phyloP scores from a whole-genome alignment of 2,329 filamentous ascomycete genomes.

The Diplodia mutila region DNA sequence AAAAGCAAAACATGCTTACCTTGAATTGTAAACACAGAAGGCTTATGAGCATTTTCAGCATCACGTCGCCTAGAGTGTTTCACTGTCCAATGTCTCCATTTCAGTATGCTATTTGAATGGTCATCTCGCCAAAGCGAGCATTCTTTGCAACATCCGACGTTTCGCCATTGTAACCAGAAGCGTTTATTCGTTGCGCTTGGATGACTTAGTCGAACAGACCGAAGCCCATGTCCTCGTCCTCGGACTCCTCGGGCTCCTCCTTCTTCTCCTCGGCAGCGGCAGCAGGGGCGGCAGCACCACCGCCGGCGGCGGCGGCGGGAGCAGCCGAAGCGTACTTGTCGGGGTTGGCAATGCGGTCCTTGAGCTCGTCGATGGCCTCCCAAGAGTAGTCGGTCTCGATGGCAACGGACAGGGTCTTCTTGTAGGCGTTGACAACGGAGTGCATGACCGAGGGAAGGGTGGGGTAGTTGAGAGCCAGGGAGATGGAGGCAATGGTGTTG shows the following conservation, averaged over 20 bases:
- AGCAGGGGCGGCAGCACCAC: slow-evolving; percentile 55
- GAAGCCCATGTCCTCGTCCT: slow-evolving; percentile 59
- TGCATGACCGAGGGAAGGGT: slow-evolving; percentile 95
- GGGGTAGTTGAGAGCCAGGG: slow-evolving; percentile 91
- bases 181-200: background rate
- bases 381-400: slow-evolving; percentile 89
- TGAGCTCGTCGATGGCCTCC: slow-evolving; percentile 95
- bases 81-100: slow-evolving; percentile 33
- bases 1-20: slow-evolving; percentile 41
- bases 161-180: background rate
- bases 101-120: slow-evolving; percentile 37
- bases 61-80: slow-evolving; percentile 29
- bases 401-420: slow-evolving; percentile 91
- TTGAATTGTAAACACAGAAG: slow-evolving; percentile 32
- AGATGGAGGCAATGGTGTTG: slow-evolving; percentile 84
- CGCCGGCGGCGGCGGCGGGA: slow-evolving; percentile 66
- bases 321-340: slow-evolving; percentile 89
- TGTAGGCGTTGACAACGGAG: slow-evolving; percentile 96
- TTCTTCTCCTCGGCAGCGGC: slow-evolving; percentile 44
- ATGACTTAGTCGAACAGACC: slow-evolving; percentile 57
- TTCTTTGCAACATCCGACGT: slow-evolving; percentile 9
- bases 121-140: slow-evolving; percentile 6
- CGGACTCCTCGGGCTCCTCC: slow-evolving; percentile 62
- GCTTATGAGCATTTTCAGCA: slow-evolving; percentile 14
- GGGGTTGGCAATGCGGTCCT: slow-evolving; percentile 99